Conservation (phyloP, 495 filamentous ascomycete genomes). For the Diplogelasinospora grovesii region DNA sequence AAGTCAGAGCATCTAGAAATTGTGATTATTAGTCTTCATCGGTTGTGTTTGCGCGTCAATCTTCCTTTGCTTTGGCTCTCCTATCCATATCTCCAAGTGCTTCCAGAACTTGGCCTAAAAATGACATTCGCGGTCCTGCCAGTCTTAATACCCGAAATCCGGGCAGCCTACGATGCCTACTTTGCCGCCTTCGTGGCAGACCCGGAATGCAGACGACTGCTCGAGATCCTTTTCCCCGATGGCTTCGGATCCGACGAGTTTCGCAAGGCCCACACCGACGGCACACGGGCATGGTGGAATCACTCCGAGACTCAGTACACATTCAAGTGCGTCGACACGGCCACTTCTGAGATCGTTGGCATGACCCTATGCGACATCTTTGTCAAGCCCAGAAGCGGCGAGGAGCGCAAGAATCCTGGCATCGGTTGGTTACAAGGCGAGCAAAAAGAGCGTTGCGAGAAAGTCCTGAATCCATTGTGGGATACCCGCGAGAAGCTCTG, state of each 20-base stretch:
- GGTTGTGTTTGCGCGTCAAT: no score
- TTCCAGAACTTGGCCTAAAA: conserved; percentile 1
- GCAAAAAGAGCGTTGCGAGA: conserved; percentile 24
- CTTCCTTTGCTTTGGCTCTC: not conserved
- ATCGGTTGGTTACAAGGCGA: conserved; percentile 27
- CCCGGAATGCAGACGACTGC: conserved; percentile 17
- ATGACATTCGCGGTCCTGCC: conserved; percentile 34
- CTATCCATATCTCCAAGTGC: not conserved
- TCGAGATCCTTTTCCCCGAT: conserved; percentile 29
- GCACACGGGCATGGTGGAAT: conserved; percentile 27
- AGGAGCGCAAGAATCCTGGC: conserved; percentile 19
- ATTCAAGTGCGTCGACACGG: conserved; percentile 31
- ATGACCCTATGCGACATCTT: conserved; percentile 31
- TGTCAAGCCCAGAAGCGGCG: conserved; percentile 9
- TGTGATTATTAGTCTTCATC: no score
- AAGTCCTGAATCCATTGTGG: conserved; percentile 22
- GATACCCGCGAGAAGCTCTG: conserved; percentile 25
- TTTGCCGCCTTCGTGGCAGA: conserved; percentile 31
- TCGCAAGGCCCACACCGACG: conserved; percentile 28
- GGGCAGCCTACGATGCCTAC: conserved; percentile 33
- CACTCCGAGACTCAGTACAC: conserved; percentile 26
- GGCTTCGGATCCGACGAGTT: conserved; percentile 21
- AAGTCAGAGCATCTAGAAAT: no score
- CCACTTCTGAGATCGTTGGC: conserved; percentile 27
- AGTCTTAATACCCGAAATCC: conserved; percentile 35